Evolutionary conservation across 352 stramenopile genomes (phyloP), one percentile per base, ranked within the genome.

Genomic region (Globisporangium rhizosaccharum): DNA sequence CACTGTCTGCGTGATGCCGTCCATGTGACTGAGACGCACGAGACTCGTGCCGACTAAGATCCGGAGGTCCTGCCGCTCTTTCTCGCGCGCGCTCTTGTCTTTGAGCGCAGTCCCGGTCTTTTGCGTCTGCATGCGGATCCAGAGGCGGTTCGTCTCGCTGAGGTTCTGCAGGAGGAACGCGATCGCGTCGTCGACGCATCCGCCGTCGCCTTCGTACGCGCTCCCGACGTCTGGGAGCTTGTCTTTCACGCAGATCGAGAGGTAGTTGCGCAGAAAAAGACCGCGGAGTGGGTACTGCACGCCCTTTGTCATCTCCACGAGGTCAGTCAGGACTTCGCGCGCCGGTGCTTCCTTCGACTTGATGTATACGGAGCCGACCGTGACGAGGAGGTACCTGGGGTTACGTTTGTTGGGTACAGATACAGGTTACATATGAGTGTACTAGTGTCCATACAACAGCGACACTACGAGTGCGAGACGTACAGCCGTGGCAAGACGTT

Each of bases 301-400:
- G 57, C 97, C 98, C 71, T 99, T 99, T 50, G 92, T 94, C 82
- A 99, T 98, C 71, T 99, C 94, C 39, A 98, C 88, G n/a, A 99
- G 72, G 69, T 99, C 97, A 0, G 94, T 94, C 44, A 99, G 85
- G 18, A 99, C 88, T 56, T 97, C 94, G 15, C 87, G 82, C 42
- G 77, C 79, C 2, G 83, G 82, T 2, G 71, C 73, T 49, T 90
- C 71, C 50, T 80, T 78, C 28, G 76, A 83, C 53, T 87, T 79
- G 73, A 99, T 98, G 73, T 97, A 98, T 41, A 98, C 94, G 9
- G 87, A 78, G 4, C 96, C 97, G n/a, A 98, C 95, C 18, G 94
- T 97, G 67, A 99, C 97, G 49, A 99, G 80, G 39, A 99, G 83
- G 68, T 99, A 89, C 15, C 75, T 85, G 36, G 36, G 17, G 41